Base-by-base conservation (phyloP, 495 filamentous ascomycete species). In the Penicillium argentinense region DNA sequence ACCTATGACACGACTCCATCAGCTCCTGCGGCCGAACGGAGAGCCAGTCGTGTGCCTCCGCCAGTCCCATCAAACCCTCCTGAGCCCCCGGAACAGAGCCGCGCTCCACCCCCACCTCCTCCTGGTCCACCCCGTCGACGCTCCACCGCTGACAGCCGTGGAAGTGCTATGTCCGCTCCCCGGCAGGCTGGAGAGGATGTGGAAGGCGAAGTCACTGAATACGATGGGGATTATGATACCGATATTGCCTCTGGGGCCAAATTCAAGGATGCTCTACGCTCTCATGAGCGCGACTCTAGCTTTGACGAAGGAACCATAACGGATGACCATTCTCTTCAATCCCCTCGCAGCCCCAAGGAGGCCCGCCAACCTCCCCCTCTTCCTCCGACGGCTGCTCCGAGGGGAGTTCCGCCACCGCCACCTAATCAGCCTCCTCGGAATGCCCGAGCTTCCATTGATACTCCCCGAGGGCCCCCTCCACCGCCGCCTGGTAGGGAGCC, bases 141-240 rank as follows among this genome's bases (percentile, higher is more conserved):
- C 36, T 79, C 80, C 3, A 86, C 86, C 16, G 73, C 74, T 29
- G 79, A 89, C 49, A 71, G 67, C 42, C 66, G 75, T 13, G 42
- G 23, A 9, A 71, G 64, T 47, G 53, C 57, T 34, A 63, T 64
- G 12, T 54, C 71, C 18, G 45, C 62, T 58, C 66, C 67, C 45
- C 70, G 68, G 17, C 63, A 69, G 43, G 65, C 66, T 18, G 69
- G 75, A 28, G 78, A 82, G 22, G 86, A 88, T 29, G 86, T 78
- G 13, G 88, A 82, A 48, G 88, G 91, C 32, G 91, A 93, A 60
- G 74, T 89, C 26, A 95, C 88, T 2, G 93, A 97, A 64, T 97
- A 97, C 61, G 93, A 98, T 64, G 93, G 91, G 14, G 93, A 97
- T 60, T 97, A 98, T 63, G 93, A 97, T 55, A 98, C 93, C 28